Base-by-base conservation (phyloP, 1,284 basidiomycete genomes). In the Psilocybe mexicana region DNA sequence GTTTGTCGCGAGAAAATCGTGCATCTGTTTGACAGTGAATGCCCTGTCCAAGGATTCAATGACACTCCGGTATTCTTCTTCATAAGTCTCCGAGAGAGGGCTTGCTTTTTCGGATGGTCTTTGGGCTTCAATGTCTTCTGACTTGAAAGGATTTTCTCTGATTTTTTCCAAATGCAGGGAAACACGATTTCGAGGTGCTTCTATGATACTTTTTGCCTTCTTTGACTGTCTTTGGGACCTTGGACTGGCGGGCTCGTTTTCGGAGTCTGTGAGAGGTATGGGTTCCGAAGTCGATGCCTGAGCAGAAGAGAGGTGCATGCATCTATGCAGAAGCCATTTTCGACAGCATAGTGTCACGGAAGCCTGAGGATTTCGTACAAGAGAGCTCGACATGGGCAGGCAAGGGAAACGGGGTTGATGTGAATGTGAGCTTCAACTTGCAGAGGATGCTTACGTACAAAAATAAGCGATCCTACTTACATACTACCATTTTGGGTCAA, bases 21-120 rank as follows among this genome's bases (percentile, higher is more conserved):
- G 78, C 28, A 92, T 74, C 65, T 91, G 89, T 36, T 76, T 71
- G 58, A 74, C 78, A 62, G 79, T 87, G 69, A 92, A 92, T 7
- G 87, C 82, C n/a, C 79, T 79, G 59, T 79, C 78, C 18, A 92
- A 72, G 1, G 70, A 76, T 44, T 81, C 77, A 45, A 82, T 60
- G 18, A 87, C 71, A 14, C 71, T 66, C 35, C 76, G 74, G 64
- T 88, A 89, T 51, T 81, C 73, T n/a, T 65, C 58, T 47, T 79
- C 76, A 66, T 88, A 92, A 55, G 74, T 63, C 2, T 72, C 68
- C 3, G 78, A 77, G 6, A 72, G 69, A 4, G 77, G 69, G 30
- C 65, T 63, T 6, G 79, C 72, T 51, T 14, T 12, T n/a, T 36
- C n/a, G 47, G 28, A 28, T 18, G 35, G 10, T 24, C 47, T 78